Evolutionary conservation across 257 asterid genomes (phyloP), one percentile per base, ranked within the genome.

Genomic region (Vinca minor): DNA sequence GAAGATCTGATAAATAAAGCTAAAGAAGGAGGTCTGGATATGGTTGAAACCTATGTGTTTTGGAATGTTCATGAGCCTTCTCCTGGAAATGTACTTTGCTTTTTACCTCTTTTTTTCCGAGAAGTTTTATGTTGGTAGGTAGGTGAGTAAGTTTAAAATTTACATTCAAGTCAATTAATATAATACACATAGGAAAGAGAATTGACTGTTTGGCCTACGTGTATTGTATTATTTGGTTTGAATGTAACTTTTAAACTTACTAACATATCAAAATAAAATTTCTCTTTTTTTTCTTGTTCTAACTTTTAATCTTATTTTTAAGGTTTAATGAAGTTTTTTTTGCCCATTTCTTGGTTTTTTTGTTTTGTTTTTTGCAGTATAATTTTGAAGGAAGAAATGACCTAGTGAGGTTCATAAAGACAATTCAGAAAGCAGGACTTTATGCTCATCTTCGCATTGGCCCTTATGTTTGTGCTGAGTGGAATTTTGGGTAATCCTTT

Each of bases 391-490:
- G 98, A 62, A 91, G 86, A 71, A 73, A 85, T 78, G 96, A 91
- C 71, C 63, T 91, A 69, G 94, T 91, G 76, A 85, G 87, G 81
- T 91, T 91, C 74, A 70, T 91, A 15, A 87, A 81, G 80, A 83
- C 88, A 69, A 80, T 88, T 14, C 91, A 87, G 79, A 78, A 75
- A 77, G 96, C 93, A 47, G 96, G 97, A 72, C 77, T 91, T 1
- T 85, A 87, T 81, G 95, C 86, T 76, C 87, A 79, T 78, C 82
- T 87, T 34, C 84, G 97, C 28, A 81, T 91, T 67, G 97, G 97
- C n/a, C 97, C 97, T 75, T 90, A 90, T 75, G 87, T 87, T 67
- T 90, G 97, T 58, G 97, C 93, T 0, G 97, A 90, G 44, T 91
- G 97, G 96, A 91, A 91, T 63, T 91, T 87, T 49, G 97, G 97